A percentile compares a stretch with the other conserved stretches of the same genome.
These are phyloP conservation scores for Fusarium sp. DNA, from an alignment of 2,329 filamentous ascomycete species.

Conservation along the genomic window DNA sequence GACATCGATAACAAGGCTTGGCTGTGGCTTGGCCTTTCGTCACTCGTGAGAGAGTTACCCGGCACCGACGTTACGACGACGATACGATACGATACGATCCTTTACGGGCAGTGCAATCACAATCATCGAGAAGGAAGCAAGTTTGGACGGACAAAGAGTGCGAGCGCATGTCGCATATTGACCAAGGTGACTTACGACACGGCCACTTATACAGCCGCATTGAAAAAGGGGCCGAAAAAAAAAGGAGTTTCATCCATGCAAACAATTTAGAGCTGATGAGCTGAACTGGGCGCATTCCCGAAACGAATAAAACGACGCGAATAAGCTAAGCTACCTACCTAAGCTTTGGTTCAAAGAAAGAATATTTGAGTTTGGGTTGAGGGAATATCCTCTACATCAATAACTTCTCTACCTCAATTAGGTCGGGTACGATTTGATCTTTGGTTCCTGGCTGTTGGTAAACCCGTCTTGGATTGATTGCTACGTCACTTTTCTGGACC, in stretches of 20 bases:
- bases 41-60: slow-evolving; percentile 1
- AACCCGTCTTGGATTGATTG: background rate
- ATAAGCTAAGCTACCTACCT: background rate
- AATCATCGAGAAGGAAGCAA: background rate
- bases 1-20: slow-evolving; percentile 35
- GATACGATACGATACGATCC: background rate
- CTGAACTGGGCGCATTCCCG: background rate
- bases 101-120: background rate
- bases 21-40: slow-evolving; percentile 36
- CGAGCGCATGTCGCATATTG: slow-evolving; percentile 5
- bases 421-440: background rate
- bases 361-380: background rate
- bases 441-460: slow-evolving; percentile 3
- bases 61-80: background rate
- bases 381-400: background rate
- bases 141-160: background rate
- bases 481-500: slow-evolving; percentile 35
- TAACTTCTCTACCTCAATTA: background rate
- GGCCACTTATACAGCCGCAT: slow-evolving; percentile 6
- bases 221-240: slow-evolving; percentile 11
- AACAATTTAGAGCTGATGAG: slow-evolving; percentile 20
- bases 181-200: slow-evolving; percentile 9
- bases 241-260: slow-evolving; percentile 23
- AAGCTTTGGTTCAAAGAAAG: background rate
- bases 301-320: slow-evolving; percentile 10